phyloP scores from a whole-genome alignment of 768 basidiomycete species.

The Mycena olivaceomarginata region DNA sequence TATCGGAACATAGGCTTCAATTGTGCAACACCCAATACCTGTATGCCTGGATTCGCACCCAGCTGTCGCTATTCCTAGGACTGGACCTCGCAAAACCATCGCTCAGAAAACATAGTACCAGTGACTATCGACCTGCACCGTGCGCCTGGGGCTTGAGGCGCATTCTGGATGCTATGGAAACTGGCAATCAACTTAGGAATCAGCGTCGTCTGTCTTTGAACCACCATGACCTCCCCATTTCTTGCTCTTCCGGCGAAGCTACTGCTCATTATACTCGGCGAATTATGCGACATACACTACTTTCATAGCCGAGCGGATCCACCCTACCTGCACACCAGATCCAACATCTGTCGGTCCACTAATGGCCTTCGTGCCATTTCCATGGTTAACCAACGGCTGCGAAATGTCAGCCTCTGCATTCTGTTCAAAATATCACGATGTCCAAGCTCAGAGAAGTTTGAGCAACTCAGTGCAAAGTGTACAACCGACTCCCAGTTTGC shows the following conservation, averaged over 20 bases:
- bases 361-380: neutral
- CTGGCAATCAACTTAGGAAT: too few species aligned
- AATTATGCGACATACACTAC: neutral
- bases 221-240: neutral
- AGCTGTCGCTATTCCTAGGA: too few species aligned
- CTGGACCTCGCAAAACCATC: too few species aligned
- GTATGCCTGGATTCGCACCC: too few species aligned
- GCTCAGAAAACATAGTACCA: too few species aligned
- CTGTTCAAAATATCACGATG: neutral
- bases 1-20: too few species aligned
- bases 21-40: too few species aligned
- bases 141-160: too few species aligned
- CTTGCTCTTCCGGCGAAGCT: neutral
- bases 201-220: too few species aligned
- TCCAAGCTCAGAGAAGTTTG: neutral
- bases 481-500: neutral
- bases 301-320: neutral
- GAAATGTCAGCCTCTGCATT: neutral
- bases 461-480: neutral
- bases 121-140: too few species aligned
- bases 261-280: slow-evolving; percentile 1
- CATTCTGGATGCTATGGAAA: too few species aligned
- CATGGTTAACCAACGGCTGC: neutral
- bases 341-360: neutral
- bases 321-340: neutral